Base-by-base conservation (phyloP, 768 basidiomycete species). In the Fomitopsis serialis region DNA sequence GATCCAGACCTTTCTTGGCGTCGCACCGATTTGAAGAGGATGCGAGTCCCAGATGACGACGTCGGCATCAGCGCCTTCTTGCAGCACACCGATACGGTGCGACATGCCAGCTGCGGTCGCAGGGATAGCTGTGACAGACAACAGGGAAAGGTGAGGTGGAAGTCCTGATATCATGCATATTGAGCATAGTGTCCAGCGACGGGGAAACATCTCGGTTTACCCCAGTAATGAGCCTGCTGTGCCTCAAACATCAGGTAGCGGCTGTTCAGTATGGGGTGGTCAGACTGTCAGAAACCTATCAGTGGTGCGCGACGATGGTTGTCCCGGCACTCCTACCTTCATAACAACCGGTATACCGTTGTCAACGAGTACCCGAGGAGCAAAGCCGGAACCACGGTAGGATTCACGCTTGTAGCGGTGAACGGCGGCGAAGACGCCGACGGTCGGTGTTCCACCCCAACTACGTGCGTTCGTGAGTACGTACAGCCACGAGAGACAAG, bases 211-310 rank as follows among this genome's bases (percentile, higher is more conserved):
- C 17, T 10, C 19, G 15, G 2, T 46, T 5, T 55, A 55, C 91
- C 90, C 60, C 87, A 91, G 64, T 84, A 87, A 63, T 87, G 81
- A 0, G 87, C 89, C 67, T 89, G 88, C 61, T 91, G 89, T 3
- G 92, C 91, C 66, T 95, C 92, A 58, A 83, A 88, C 21, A 92
- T 63, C 10, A 96, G 75, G 68, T 86, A 85, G 3, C 92, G 81
- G 5, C 85, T 85, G 53, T 92, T 79, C 45, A 83, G 60, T 2
- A 70, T 74, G 1, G 84, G 79, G 58, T 87, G 85, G 59, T 87
- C 84, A 48, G 84, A 85, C 86, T 88, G 53, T 8, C 45, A 12
- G 19, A 36, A 43, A 40, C 29, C 4, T 40, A 40, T 8, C 15
- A 17, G 37, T 15, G 15, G 15, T 7, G 37, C 15, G 19, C 37